These are phyloP conservation scores for Fusarium veterinarium DNA, from an alignment of 2,329 filamentous ascomycete species.

Conservation along the genomic window DNA sequence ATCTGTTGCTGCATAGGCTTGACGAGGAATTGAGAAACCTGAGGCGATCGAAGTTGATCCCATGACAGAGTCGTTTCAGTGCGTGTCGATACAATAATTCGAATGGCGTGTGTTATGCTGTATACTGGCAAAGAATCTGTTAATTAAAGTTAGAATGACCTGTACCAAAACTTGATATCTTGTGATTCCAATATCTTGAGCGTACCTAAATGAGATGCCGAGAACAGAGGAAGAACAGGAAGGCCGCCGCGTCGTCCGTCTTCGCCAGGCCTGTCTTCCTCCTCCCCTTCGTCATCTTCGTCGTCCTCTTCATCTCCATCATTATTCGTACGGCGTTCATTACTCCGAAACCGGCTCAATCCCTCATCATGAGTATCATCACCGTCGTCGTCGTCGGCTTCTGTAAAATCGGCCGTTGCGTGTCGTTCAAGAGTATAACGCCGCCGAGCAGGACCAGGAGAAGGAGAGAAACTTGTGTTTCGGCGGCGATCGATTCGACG, in stretches of 20 bases:
- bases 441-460: constrained; percentile 46
- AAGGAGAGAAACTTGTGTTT: constrained; percentile 46
- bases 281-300: constrained; percentile 57
- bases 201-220: constrained; percentile 78
- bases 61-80: constrained; percentile 94
- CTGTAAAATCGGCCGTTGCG: constrained; percentile 73
- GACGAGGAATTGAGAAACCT: constrained; percentile 93
- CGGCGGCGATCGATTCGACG: constrained; percentile 49
- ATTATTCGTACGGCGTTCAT: constrained; percentile 42
- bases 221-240: constrained; percentile 79
- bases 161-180: background rate
- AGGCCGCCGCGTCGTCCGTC: constrained; percentile 43
- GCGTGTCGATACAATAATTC: constrained; percentile 82
- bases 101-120: constrained; percentile 88
- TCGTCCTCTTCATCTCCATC: constrained; percentile 63
- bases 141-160: constrained; percentile 9
- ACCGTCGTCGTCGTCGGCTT: constrained; percentile 67
- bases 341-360: constrained; percentile 34
- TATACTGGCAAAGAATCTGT: constrained; percentile 89
- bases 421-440: constrained; percentile 53
- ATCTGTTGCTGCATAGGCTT: constrained; percentile 96
- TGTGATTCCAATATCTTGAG: background rate
- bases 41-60: constrained; percentile 95
- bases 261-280: constrained; percentile 53
- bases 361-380: constrained; percentile 55